Evolutionary conservation across 2,329 filamentous ascomycete genomes (phyloP).

Genomic region (Hypoxylon sp.): DNA sequence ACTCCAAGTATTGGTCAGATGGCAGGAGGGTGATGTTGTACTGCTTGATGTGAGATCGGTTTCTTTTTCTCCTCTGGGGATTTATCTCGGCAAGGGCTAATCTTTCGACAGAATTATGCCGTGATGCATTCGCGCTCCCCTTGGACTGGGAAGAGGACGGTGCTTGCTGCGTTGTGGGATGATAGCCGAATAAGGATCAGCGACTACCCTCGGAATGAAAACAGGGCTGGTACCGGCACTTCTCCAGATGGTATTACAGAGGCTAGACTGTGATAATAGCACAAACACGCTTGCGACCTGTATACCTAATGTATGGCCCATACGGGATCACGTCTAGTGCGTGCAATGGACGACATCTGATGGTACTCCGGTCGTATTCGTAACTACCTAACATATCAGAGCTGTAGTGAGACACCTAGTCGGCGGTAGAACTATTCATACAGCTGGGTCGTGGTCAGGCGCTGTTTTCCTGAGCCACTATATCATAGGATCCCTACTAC

Average conservation of each 20-base stretch:
- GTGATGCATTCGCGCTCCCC: slow-evolving; percentile 54
- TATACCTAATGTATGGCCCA: too few species aligned
- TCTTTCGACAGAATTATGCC: slow-evolving; percentile 52
- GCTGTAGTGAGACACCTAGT: background rate
- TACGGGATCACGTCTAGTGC: too few species aligned
- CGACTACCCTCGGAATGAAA: slow-evolving; percentile 22
- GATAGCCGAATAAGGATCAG: slow-evolving; percentile 22
- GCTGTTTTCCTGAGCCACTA: background rate
- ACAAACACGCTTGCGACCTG: background rate
- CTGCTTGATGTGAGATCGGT: slow-evolving; percentile 51
- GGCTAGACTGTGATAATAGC: background rate
- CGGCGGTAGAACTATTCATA: background rate
- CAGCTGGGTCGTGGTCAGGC: background rate
- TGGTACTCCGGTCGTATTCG: background rate
- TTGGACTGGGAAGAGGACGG: slow-evolving; percentile 53
- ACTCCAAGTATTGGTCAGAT: slow-evolving; percentile 49
- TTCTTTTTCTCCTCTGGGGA: background rate
- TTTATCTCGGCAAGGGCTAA: background rate
- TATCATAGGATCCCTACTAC: background rate
- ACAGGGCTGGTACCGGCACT: background rate
- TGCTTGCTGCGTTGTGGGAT: slow-evolving; percentile 55
- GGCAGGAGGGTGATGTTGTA: slow-evolving; percentile 53
- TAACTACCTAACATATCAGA: background rate
- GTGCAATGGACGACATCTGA: too few species aligned
- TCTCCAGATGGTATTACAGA: background rate